Conservation (phyloP, 2,329 filamentous ascomycete genomes). For the Pestalotiopsis sp. region DNA sequence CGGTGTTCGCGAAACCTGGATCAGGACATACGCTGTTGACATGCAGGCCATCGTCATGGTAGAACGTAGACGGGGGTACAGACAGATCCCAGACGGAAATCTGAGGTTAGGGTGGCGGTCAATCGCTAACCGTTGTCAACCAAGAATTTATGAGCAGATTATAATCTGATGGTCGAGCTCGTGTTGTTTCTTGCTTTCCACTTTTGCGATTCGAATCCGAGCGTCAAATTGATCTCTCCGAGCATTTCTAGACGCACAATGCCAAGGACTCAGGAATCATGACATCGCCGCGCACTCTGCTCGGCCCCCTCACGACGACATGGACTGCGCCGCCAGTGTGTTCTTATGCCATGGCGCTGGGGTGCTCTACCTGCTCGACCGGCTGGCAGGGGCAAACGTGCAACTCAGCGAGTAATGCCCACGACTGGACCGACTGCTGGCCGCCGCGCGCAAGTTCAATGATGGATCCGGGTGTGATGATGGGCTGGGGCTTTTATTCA, state of each 20-base stretch:
- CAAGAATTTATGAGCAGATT: no score
- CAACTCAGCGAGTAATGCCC: constrained; percentile 15
- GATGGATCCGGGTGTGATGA: constrained; percentile 18
- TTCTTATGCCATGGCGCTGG: constrained; percentile 19
- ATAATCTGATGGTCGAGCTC: neutral
- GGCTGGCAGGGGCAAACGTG: constrained; percentile 24
- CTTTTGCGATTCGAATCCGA: neutral
- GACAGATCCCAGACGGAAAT: neutral
- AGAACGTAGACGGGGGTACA: neutral
- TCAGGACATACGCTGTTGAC: neutral
- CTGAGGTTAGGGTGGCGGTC: no score
- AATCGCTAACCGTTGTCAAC: no score
- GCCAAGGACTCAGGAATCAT: neutral
- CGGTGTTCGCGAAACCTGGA: neutral
- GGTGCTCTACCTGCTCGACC: constrained; percentile 18
- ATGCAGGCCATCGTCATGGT: neutral
- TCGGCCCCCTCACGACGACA: constrained; percentile 24
- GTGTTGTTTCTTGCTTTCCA: neutral
- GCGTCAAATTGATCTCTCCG: no score
- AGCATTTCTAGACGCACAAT: neutral
- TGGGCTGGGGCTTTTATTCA: constrained; percentile 24
- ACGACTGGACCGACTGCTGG: constrained; percentile 24
- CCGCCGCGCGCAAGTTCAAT: constrained; percentile 19
- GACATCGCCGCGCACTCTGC: constrained; percentile 15
- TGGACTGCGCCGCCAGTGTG: constrained; percentile 21